Evolutionary conservation across 139 green algal genomes (phyloP).

Genomic region (Microglena sp.): DNA sequence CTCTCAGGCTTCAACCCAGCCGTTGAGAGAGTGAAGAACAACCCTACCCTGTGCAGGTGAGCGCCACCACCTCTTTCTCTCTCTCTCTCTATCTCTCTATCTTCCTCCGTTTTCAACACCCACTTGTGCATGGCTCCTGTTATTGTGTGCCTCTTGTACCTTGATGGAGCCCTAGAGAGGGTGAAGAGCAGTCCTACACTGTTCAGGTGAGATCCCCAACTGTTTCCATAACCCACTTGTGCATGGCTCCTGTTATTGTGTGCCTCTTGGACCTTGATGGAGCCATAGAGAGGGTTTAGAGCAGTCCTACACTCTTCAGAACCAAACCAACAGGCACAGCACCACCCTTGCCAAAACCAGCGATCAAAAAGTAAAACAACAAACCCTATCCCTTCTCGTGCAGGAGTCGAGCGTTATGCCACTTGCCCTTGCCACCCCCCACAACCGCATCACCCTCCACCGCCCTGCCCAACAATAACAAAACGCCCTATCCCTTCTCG

Average conservation of each 20-base stretch:
- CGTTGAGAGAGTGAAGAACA: background rate
- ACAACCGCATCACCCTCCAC: too few relatives aligned
- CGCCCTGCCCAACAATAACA: too few relatives aligned
- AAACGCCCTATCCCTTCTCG: background rate
- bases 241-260: background rate
- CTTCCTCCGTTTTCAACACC: background rate
- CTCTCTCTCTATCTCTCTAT: background rate
- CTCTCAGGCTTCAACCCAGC: background rate
- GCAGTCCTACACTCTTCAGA: too few relatives aligned
- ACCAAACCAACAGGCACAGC: background rate
- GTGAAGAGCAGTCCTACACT: too few relatives aligned
- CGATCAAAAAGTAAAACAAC: too few relatives aligned
- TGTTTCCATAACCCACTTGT: background rate
- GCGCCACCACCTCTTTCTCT: background rate
- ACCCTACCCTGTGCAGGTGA: background rate
- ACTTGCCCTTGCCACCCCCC: too few relatives aligned
- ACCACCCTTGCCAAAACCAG: constrained; percentile 1
- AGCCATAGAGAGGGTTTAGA: background rate
- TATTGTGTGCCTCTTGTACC: background rate
- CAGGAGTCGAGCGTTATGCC: too few relatives aligned
- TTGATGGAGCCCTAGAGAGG: background rate
- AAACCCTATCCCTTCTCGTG: background rate
- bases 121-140: background rate
- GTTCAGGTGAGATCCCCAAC: background rate
- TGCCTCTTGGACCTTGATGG: background rate